Conservation (phyloP, 768 basidiomycete species). For the Pleurotus citrinopileatus region DNA sequence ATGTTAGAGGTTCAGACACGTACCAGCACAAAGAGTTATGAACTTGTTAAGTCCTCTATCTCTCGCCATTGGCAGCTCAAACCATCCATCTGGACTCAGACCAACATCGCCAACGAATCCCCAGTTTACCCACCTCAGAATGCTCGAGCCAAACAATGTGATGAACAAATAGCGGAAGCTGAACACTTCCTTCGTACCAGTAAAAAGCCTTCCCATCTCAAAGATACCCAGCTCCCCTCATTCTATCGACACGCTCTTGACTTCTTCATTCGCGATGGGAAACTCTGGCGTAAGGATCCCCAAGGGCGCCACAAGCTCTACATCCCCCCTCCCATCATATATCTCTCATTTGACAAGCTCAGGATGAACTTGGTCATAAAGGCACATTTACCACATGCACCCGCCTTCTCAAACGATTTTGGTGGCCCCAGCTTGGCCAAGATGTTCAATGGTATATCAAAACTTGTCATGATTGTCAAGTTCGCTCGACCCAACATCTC, state of each 20-base stretch:
- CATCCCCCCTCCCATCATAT: conserved; percentile 9
- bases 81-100: no score
- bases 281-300: conserved; percentile 20
- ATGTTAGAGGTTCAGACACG: neutral
- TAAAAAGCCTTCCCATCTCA: no score
- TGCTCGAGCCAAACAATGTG: no score
- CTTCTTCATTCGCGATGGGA: conserved; percentile 4
- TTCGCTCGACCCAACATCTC: conserved; percentile 15
- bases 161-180: no score
- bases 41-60: neutral
- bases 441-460: conserved; percentile 23
- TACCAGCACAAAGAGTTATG: neutral
- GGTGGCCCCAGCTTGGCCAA: conserved; percentile 25
- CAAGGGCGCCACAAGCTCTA: conserved; percentile 20
- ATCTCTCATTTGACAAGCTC: conserved; percentile 19
- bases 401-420: conserved; percentile 21
- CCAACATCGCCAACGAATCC: no score
- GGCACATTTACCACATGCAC: conserved; percentile 19
- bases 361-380: conserved; percentile 24
- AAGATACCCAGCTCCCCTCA: neutral
- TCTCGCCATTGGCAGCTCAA: neutral
- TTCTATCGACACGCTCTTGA: conserved; percentile 14
- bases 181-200: no score
- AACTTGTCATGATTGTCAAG: conserved; percentile 27
- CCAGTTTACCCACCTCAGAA: no score